phyloP scores from a whole-genome alignment of 768 basidiomycete species.

The Termitomyces sp. region DNA sequence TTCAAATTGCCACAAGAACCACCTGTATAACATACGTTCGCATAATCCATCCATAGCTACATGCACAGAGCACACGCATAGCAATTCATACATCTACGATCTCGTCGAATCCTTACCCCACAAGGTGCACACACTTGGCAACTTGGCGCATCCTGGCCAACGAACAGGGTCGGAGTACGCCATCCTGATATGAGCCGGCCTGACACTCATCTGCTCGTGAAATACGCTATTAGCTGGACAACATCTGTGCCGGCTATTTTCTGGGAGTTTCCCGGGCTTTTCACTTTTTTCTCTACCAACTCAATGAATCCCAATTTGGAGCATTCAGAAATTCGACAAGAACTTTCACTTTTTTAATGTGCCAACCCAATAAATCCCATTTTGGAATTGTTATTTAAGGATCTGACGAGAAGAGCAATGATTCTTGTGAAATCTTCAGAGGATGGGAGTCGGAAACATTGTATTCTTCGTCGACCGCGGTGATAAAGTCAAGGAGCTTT shows the following conservation, averaged over 20 bases:
- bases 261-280: no score
- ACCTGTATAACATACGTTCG: no score
- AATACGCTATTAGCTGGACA: no score
- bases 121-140: background rate
- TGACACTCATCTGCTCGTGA: background rate
- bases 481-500: constrained; percentile 14
- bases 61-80: background rate
- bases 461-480: constrained; percentile 13
- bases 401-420: constrained; percentile 1
- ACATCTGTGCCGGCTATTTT: no score
- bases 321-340: no score
- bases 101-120: background rate
- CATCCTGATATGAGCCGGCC: background rate
- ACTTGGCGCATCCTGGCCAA: background rate
- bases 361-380: background rate
- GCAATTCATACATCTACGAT: background rate
- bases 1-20: background rate
- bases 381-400: background rate
- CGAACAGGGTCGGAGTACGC: background rate
- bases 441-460: background rate
- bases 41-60: no score
- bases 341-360: no score
- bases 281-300: no score
- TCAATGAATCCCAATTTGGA: no score
- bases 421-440: background rate